Base-by-base conservation (phyloP, 2,329 filamentous ascomycete species). In the Ophiostoma ips region DNA sequence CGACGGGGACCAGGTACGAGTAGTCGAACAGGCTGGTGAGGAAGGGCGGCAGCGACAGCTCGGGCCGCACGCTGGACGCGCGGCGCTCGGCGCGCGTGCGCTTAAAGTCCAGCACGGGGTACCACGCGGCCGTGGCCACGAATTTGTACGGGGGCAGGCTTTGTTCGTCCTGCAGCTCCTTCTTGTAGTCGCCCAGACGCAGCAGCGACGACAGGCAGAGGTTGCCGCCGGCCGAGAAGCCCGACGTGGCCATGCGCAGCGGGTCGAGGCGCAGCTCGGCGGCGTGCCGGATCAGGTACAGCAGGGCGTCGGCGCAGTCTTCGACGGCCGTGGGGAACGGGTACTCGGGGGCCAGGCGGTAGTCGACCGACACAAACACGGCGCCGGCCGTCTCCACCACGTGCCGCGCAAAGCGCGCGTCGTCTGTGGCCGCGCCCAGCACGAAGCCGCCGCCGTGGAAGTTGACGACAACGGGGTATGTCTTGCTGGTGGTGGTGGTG, bases 391-490 rank as follows among this genome's bases (percentile, higher is more conserved):
- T 65, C 24, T 72, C 64, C 36, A 74, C 63, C 3, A 80, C 71
- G 34, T 70, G 66, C 4, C 71, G 68, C 6, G 73, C 76, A 68
- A 79, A 83, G 38, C 77, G 70, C 13, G 76, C 73, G 58, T 83
- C 80, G 59, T 83, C 76, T 4, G 75, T 79, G 3, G 73, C 77
- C 44, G 71, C 70, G 12, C 81, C 81, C 31, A 83, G 63, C 7
- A 79, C 76, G 64, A 81, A 83, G 5, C 81, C 81, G 19, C 81
- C 81, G 24, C 80, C 80, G 58, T 84, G 81, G 58, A 80, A 81
- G 60, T 82, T 81, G 56, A 84, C 69, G 28, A 84, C 68, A 16
- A 75, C 75, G 0, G 79, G 71, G 47, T 58, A 68, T 16, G 40
- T 31, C 24, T n/a, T 41, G 13, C 38, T 21, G 5, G n/a, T n/a